Evolutionary conservation across 2,329 filamentous ascomycete genomes (phyloP).

Genomic region (Neonectria hederae): DNA sequence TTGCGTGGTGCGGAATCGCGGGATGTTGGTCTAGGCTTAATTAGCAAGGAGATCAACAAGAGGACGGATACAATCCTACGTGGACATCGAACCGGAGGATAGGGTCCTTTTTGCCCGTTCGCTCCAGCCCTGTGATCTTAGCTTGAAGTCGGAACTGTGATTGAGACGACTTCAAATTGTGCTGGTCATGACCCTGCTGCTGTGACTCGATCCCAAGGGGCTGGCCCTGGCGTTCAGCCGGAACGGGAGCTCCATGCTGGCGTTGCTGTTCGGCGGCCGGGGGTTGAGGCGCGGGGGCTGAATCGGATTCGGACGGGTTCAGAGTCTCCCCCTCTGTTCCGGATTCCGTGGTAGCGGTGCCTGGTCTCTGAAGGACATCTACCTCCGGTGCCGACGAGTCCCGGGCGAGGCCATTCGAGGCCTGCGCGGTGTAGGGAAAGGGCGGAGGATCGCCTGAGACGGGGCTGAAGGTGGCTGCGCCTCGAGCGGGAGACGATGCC

Average conservation of each 20-base stretch:
- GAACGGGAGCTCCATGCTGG: conserved; percentile 28
- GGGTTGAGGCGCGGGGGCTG: conserved; percentile 28
- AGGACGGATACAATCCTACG: conserved; percentile 60
- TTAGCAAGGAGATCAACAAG: conserved; percentile 32
- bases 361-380: conserved; percentile 56
- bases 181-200: conserved; percentile 51
- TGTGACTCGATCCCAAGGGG: conserved; percentile 33
- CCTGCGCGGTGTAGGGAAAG: conserved; percentile 55
- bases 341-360: conserved; percentile 57
- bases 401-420: conserved; percentile 55
- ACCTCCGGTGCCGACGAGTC: conserved; percentile 47
- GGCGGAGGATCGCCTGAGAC: conserved; percentile 53
- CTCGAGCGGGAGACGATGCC: conserved; percentile 59
- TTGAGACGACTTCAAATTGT: conserved; percentile 66
- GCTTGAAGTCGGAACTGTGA: conserved; percentile 88
- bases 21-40: conserved; percentile 86
- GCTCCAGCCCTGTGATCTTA: conserved; percentile 93
- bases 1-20: conserved; percentile 95
- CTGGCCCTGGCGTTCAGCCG: conserved; percentile 44
- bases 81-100: conserved; percentile 96
- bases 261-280: conserved; percentile 26
- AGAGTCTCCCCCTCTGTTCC: conserved; percentile 52
- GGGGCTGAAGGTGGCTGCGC: conserved; percentile 54
- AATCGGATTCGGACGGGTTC: conserved; percentile 31
- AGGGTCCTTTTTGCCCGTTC: conserved; percentile 94